Conservation (phyloP, 2,329 filamentous ascomycete genomes). For the Paramyrothecium sp. region DNA sequence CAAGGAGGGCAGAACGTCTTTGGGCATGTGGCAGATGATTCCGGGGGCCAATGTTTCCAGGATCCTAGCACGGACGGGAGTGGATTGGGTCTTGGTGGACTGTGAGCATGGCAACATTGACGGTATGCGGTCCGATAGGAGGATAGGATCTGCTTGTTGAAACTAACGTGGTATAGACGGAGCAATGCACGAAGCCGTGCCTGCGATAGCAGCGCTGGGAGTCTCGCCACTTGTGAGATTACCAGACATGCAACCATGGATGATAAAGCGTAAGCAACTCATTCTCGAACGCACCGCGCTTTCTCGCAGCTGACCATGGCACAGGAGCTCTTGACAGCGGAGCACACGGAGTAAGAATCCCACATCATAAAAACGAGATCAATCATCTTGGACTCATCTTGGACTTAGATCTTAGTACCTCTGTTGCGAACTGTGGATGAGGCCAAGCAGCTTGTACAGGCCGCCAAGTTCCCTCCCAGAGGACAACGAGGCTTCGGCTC, state of each 20-base stretch:
- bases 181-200: slow-evolving; percentile 53
- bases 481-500: slow-evolving; percentile 50
- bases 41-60: slow-evolving; percentile 60
- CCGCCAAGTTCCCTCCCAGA: slow-evolving; percentile 49
- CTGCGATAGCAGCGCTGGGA: slow-evolving; percentile 47
- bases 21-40: slow-evolving; percentile 64
- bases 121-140: slow-evolving; percentile 25
- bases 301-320: background rate
- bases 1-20: slow-evolving; percentile 42
- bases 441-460: slow-evolving; percentile 41
- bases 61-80: slow-evolving; percentile 56
- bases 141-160: background rate
- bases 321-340: slow-evolving; percentile 49
- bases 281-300: background rate
- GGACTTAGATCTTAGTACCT: slow-evolving; percentile 42
- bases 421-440: slow-evolving; percentile 41
- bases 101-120: slow-evolving; percentile 53
- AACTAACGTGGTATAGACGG: slow-evolving; percentile 36
- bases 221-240: slow-evolving; percentile 47
- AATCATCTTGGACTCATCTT: slow-evolving; percentile 10
- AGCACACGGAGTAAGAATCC: slow-evolving; percentile 41
- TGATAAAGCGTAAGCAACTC: slow-evolving; percentile 38
- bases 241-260: slow-evolving; percentile 47
- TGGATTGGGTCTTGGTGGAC: slow-evolving; percentile 66
- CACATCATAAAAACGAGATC: background rate